These are phyloP conservation scores for Stromatinia cepivora DNA, from an alignment of 2,329 filamentous ascomycete genomes.

Conservation along the genomic window DNA sequence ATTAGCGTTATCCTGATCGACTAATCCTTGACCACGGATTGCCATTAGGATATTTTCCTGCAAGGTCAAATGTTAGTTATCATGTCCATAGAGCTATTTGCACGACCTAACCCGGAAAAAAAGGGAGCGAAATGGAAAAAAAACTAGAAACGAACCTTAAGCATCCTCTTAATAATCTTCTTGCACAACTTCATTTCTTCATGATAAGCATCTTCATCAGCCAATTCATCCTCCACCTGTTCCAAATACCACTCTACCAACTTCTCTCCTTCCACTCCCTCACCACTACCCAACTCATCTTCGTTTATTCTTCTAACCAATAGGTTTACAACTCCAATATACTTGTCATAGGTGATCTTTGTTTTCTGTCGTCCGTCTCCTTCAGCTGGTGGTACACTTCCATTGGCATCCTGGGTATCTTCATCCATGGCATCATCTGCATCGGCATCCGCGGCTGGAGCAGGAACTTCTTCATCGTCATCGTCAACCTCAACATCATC, in stretches of 20 bases:
- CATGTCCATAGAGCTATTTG: constrained; percentile 33
- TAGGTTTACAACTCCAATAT: constrained; percentile 84
- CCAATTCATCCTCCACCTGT: constrained; percentile 80
- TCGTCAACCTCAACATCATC: constrained; percentile 71
- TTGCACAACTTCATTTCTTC: constrained; percentile 69
- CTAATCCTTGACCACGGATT: constrained; percentile 62
- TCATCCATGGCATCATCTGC: constrained; percentile 55
- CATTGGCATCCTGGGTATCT: constrained; percentile 43
- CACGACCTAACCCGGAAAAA: constrained; percentile 39
- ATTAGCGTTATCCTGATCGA: constrained; percentile 43
- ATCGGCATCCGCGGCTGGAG: constrained; percentile 46
- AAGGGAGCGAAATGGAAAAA: constrained; percentile 28
- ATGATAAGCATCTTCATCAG: constrained; percentile 78
- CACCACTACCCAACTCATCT: constrained; percentile 72
- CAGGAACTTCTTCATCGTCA: constrained; percentile 43
- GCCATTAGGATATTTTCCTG: constrained; percentile 88
- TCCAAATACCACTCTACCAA: constrained; percentile 90
- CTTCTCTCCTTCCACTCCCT: constrained; percentile 82
- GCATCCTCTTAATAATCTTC: constrained; percentile 93
- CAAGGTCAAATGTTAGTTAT: constrained; percentile 51
- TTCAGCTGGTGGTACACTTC: constrained; percentile 35
- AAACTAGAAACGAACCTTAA: constrained; percentile 67
- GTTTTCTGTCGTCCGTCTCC: constrained; percentile 55
- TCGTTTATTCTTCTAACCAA: constrained; percentile 81
- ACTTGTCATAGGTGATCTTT: constrained; percentile 94